Evolutionary conservation across 148 eudicot genomes (phyloP).

Genomic region (Simmondsia chinensis): DNA sequence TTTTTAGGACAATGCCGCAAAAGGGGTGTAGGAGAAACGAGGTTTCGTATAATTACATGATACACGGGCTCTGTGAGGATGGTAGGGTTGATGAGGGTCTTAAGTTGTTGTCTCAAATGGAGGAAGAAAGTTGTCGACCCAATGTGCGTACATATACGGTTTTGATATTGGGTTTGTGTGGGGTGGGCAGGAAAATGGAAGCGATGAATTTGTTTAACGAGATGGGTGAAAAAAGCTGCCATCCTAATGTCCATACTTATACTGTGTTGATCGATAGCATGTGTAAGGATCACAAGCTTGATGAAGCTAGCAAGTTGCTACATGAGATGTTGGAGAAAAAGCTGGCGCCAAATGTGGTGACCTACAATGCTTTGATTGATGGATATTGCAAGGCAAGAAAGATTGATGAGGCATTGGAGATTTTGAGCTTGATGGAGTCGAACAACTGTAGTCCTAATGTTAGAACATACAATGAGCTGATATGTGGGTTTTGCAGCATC

Average conservation of each 20-base stretch:
- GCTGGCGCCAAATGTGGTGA: conserved; percentile 45
- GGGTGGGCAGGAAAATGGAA: conserved; percentile 33
- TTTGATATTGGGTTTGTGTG: conserved; percentile 57
- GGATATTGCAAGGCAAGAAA: conserved; percentile 67
- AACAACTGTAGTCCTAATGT: conserved; percentile 50
- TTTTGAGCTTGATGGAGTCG: conserved; percentile 46
- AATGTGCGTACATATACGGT: conserved; percentile 75
- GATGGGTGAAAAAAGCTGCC: conserved; percentile 60
- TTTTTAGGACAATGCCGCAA: conserved; percentile 47
- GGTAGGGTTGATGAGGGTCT: conserved; percentile 59
- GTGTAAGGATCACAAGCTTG: conserved; percentile 49
- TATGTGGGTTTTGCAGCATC: conserved; percentile 54
- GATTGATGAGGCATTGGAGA: conserved; percentile 48
- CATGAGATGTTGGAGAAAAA: conserved; percentile 33
- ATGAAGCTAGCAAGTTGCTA: conserved; percentile 47
- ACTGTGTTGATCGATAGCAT: conserved; percentile 54
- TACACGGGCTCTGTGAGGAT: conserved; percentile 73
- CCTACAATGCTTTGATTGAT: conserved; percentile 70
- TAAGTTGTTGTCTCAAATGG: conserved; percentile 44
- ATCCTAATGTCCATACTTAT: conserved; percentile 69
- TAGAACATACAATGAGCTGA: conserved; percentile 73
- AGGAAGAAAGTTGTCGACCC: conserved; percentile 47
- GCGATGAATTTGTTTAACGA: conserved; percentile 49
- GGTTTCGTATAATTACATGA: conserved; percentile 72
- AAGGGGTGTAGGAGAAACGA: conserved; percentile 66